These are phyloP conservation scores for Starmerella floris DNA, from an alignment of 805 yeast genomes.

Conservation along the genomic window DNA sequence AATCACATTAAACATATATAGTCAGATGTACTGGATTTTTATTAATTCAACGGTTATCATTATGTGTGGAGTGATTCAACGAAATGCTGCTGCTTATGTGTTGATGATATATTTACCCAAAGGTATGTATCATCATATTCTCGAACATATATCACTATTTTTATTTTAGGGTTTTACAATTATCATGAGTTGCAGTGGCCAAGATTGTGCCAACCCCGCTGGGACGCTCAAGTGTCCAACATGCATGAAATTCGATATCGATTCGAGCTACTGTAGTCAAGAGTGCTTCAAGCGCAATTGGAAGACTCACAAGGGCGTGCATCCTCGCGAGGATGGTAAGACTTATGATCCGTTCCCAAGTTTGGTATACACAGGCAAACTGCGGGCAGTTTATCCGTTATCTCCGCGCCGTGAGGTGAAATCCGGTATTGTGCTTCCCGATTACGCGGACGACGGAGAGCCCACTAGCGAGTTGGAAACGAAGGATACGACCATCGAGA, in stretches of 20 bases:
- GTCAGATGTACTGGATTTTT: no score
- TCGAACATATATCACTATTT: no score
- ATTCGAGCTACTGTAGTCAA: slow-evolving; percentile 66
- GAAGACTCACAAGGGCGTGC: slow-evolving; percentile 55
- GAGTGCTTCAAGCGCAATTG: slow-evolving; percentile 57
- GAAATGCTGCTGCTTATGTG: no score
- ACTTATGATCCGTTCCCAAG: slow-evolving; percentile 79
- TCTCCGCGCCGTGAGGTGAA: slow-evolving; percentile 62
- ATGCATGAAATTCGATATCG: slow-evolving; percentile 60
- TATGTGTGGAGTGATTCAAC: no score
- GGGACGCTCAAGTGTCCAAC: slow-evolving; percentile 80
- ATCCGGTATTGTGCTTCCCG: slow-evolving; percentile 58
- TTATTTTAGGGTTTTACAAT: no score
- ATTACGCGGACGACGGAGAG: slow-evolving; percentile 66
- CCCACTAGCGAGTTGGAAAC: slow-evolving; percentile 67
- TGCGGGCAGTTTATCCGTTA: slow-evolving; percentile 73
- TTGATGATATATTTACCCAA: no score
- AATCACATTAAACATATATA: no score
- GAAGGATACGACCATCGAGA: slow-evolving; percentile 41
- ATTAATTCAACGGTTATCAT: no score
- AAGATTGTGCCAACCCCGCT: slow-evolving; percentile 76
- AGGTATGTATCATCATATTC: no score
- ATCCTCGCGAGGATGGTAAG: slow-evolving; percentile 36
- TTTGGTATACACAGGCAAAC: slow-evolving; percentile 55
- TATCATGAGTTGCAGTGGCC: slow-evolving; percentile 46